Conservation (phyloP, 441 rosid genomes). For the Erodium trifolium region DNA sequence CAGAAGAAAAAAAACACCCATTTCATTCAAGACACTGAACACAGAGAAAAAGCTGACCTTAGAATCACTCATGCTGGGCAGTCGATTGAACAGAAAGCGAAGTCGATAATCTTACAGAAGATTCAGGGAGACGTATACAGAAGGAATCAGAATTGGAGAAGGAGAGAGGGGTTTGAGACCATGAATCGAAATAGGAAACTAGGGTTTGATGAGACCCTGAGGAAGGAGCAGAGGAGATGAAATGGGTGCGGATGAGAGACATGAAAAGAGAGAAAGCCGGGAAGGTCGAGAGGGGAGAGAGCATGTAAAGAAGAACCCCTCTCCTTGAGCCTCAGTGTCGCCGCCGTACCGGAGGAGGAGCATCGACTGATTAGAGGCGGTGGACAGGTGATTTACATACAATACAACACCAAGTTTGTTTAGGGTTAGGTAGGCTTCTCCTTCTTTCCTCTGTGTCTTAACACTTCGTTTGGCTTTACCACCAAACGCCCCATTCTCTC, state of each 20-base stretch:
- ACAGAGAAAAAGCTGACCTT: constrained; percentile 33
- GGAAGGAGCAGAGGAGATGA: constrained; percentile 29
- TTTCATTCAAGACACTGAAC: no score
- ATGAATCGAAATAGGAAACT: constrained; percentile 16
- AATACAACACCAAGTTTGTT: neutral
- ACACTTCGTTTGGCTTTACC: no score
- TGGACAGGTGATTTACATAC: neutral
- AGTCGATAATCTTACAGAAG: constrained; percentile 14
- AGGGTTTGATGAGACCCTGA: constrained; percentile 48
- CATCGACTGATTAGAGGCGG: constrained; percentile 30
- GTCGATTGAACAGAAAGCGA: constrained; percentile 5
- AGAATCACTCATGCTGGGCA: constrained; percentile 52
- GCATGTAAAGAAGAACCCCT: no score
- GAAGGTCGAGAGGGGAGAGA: constrained; percentile 15
- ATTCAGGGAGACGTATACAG: constrained; percentile 25
- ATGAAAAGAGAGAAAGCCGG: constrained; percentile 39
- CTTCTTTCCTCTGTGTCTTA: neutral
- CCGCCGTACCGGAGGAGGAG: constrained; percentile 26
- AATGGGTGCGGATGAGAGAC: constrained; percentile 49
- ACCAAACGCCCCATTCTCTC: no score
- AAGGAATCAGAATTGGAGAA: constrained; percentile 19
- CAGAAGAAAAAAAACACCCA: no score
- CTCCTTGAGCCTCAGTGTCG: constrained; percentile 16
- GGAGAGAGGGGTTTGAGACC: neutral
- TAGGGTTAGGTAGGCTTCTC: neutral